A percentile compares a stretch with the other conserved stretches of the same genome.
phyloP scores from a whole-genome alignment of 352 stramenopile genomes.

The Pythium periplocum region DNA sequence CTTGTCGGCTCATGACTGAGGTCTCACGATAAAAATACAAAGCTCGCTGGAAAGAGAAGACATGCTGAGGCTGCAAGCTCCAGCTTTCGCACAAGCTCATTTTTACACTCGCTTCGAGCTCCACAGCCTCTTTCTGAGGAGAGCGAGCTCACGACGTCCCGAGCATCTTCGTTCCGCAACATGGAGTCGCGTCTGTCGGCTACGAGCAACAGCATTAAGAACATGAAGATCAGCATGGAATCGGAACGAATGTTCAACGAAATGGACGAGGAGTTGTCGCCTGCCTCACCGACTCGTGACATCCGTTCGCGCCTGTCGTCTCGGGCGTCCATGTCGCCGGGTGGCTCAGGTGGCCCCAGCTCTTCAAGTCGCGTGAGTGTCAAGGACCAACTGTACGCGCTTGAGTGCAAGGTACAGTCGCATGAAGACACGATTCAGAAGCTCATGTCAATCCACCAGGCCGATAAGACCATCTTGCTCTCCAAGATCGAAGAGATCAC shows the following conservation, averaged over 20 bases:
- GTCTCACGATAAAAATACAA: no score
- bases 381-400: conserved; percentile 74
- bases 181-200: conserved; percentile 66
- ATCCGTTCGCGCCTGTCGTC: conserved; percentile 55
- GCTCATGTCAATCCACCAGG: conserved; percentile 78
- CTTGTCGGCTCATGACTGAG: no score
- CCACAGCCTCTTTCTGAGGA: no score
- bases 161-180: conserved; percentile 3
- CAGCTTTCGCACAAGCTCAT: no score
- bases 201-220: conserved; percentile 63
- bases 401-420: conserved; percentile 75
- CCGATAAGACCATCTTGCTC: conserved; percentile 68
- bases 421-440: conserved; percentile 84
- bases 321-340: conserved; percentile 45
- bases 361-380: conserved; percentile 44
- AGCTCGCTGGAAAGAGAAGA: no score
- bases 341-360: conserved; percentile 8
- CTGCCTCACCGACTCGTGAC: conserved; percentile 43
- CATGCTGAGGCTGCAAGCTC: no score
- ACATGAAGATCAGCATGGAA: conserved; percentile 81
- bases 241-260: conserved; percentile 77
- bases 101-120: no score
- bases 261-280: conserved; percentile 64
- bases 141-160: conserved; percentile 2
- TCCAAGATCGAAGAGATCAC: conserved; percentile 81